Evolutionary conservation across 176 grass and related monocot genomes (phyloP), one percentile per base, ranked within the genome.

Genomic region (Olyra latifolia): DNA sequence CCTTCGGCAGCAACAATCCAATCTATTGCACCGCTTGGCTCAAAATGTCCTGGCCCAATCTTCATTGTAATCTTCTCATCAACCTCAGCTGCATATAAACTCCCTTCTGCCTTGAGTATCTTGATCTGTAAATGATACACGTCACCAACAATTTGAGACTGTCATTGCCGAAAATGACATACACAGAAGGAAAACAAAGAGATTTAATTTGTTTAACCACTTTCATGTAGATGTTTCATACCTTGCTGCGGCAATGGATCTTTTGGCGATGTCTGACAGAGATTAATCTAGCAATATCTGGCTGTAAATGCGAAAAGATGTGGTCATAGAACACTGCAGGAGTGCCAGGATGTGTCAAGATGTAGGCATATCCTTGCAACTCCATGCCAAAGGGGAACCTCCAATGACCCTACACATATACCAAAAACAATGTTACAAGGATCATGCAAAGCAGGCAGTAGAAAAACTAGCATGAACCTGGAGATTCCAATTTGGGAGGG

Each of bases 291-390:
- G 82, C 62, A 32, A 99, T 94, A 56, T 93, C 96, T 58, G 86
- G 78, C 11, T 95, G 83, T 38, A 85, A 88, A 72, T 89, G 83
- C 29, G 95, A 99, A 81, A 99, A 99, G 52, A 95, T 62, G 77
- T 99, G 96, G 60, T 99, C 96, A 72, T 91, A 95, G 84, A 99
- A 99, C 25, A 99, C 92, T 81, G 90, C 42, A 28, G 96, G 96
- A 69, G 96, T 99, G 61, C 96, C 96, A 61, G 96, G 92, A 83
- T 99, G 96, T 13, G 96, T 99, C 54, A 99, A 82, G 74, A 95
- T 99, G 76, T 99, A 99, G 23, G 86, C 92, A 85, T 99, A 99
- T 79, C 96, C 96, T 95, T 95, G 92, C 96, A 99, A 69, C 78
- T 99, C 96, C 84, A 89, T 99, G 80, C 92, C 92, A 75, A 69